Conservation (phyloP, 805 yeast genomes). For the Wickerhamomyces rabaulensis region DNA sequence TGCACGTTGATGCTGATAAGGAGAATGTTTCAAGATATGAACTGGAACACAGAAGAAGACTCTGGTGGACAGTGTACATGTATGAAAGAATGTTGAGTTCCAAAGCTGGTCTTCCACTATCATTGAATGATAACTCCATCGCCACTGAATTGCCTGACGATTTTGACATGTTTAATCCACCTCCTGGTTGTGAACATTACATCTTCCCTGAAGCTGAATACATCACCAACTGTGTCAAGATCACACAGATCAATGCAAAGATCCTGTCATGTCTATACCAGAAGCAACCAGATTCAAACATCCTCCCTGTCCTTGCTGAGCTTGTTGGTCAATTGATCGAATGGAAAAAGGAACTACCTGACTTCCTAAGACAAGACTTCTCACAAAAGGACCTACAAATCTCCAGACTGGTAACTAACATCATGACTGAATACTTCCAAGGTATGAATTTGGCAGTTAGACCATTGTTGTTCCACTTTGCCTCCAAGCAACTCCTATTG, state of each 20-base stretch:
- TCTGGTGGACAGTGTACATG: conserved; percentile 85
- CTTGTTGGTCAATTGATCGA: conserved; percentile 58
- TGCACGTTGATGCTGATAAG: conserved; percentile 79
- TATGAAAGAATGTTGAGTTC: conserved; percentile 81
- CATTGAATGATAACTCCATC: conserved; percentile 77
- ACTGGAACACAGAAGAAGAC: conserved; percentile 75
- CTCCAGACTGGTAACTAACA: conserved; percentile 62
- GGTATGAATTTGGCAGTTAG: conserved; percentile 77
- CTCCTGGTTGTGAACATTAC: conserved; percentile 54
- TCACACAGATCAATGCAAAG: conserved; percentile 73
- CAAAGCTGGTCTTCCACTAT: conserved; percentile 74
- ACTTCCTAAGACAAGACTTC: conserved; percentile 60
- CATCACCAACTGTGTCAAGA: conserved; percentile 69
- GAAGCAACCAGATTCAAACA: conserved; percentile 70
- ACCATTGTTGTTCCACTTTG: conserved; percentile 72
- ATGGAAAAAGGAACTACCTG: conserved; percentile 66
- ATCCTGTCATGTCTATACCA: conserved; percentile 67
- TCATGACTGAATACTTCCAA: conserved; percentile 80
- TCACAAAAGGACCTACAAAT: conserved; percentile 45
- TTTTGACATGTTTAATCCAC: conserved; percentile 61
- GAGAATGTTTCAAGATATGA: conserved; percentile 61
- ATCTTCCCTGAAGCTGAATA: conserved; percentile 77
- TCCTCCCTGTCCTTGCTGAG: conserved; percentile 67
- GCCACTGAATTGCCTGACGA: conserved; percentile 72
- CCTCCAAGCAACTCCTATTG: conserved; percentile 57